Percentiles rank a stretch among this genome's conserved stretches.
Conservation (phyloP, 805 yeast genomes). For the Hanseniaspora opuntiae region DNA sequence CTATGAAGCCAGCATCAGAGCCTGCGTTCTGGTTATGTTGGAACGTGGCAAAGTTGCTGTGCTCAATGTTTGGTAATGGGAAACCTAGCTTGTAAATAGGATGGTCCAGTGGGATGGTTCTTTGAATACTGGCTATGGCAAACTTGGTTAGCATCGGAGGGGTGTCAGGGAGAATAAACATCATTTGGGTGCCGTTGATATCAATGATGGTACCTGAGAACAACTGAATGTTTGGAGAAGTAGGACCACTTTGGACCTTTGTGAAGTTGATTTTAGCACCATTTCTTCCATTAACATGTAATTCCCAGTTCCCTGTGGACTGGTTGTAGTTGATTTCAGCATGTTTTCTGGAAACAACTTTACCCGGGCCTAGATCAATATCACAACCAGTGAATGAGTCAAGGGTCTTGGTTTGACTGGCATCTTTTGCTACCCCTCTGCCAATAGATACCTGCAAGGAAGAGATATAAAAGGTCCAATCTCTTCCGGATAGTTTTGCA, state of each 20-base stretch:
- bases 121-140: constrained; percentile 25
- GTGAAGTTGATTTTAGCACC: constrained; percentile 80
- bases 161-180: constrained; percentile 90
- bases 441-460: constrained; percentile 66
- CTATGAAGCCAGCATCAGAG: background rate
- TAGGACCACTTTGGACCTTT: constrained; percentile 33
- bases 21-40: background rate
- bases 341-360: constrained; percentile 87
- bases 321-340: constrained; percentile 72
- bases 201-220: constrained; percentile 84
- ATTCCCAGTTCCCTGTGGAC: constrained; percentile 70
- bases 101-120: constrained; percentile 9
- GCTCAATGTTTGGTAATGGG: constrained; percentile 19
- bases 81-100: constrained; percentile 8
- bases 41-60: background rate
- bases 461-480: constrained; percentile 91
- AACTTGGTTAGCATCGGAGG: constrained; percentile 47
- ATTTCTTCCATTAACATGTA: constrained; percentile 72
- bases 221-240: constrained; percentile 39
- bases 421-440: constrained; percentile 27
- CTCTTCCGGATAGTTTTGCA: constrained; percentile 84
- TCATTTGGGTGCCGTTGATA: constrained; percentile 96
- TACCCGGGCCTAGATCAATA: constrained; percentile 92
- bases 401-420: background rate
- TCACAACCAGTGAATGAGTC: constrained; percentile 29